phyloP scores from a whole-genome alignment of 179 eudicot species.

The Drosera spatulata region DNA sequence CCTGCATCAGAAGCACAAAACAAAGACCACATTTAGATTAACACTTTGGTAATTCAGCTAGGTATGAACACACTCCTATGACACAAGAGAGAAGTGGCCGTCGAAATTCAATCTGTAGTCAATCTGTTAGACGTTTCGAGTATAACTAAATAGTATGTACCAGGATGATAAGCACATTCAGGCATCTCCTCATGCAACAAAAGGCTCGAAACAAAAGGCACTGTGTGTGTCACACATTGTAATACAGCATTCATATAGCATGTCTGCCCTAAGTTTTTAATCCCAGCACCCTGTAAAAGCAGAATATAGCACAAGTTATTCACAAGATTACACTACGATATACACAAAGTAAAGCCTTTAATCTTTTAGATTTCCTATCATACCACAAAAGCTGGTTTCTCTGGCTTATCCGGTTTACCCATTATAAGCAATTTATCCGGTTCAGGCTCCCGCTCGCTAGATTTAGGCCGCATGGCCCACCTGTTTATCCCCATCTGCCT shows the following conservation, averaged over 20 bases:
- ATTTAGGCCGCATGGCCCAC: no score
- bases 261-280: conserved; percentile 73
- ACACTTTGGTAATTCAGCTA: neutral
- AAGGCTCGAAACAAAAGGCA: conserved; percentile 59
- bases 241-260: conserved; percentile 80
- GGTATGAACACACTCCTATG: neutral
- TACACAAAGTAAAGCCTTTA: neutral
- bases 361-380: neutral
- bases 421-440: no score
- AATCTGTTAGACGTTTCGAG: neutral
- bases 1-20: conserved; percentile 21
- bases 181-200: conserved; percentile 20
- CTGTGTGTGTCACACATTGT: conserved; percentile 86
- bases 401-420: no score
- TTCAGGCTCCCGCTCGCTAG: no score
- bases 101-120: no score
- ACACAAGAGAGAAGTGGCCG: neutral
- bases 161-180: conserved; percentile 30
- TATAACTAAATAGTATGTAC: no score
- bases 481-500: no score
- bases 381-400: conserved; percentile 32
- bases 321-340: neutral
- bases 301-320: neutral
- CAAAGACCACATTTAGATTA: neutral
- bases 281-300: conserved; percentile 67